Conservation (phyloP, 2,329 filamentous ascomycete genomes). For the Fusarium albidum region DNA sequence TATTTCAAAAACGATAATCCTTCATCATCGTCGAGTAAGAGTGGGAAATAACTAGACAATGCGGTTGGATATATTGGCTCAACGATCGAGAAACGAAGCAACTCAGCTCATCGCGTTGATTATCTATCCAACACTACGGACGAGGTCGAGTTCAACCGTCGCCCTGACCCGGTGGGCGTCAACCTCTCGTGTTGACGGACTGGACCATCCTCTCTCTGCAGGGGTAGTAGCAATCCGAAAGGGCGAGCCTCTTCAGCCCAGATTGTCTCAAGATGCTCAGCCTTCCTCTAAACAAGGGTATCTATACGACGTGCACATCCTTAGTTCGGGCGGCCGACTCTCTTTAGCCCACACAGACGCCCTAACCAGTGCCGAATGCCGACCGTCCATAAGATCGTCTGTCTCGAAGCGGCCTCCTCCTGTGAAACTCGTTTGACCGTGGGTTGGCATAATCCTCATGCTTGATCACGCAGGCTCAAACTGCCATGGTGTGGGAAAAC, state of each 20-base stretch:
- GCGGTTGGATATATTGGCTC: neutral
- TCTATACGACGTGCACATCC: constrained; percentile 1
- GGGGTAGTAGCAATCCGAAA: neutral
- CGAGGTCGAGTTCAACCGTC: neutral
- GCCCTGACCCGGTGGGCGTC: neutral
- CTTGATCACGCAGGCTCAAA: neutral
- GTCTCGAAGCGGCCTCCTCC: constrained; percentile 5
- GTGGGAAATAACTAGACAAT: neutral
- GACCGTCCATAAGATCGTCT: neutral
- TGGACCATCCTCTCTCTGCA: constrained; percentile 6
- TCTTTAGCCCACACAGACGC: constrained; percentile 1
- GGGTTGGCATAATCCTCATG: neutral
- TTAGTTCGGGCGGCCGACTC: constrained; percentile 6
- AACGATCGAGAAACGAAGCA: neutral
- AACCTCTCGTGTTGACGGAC: constrained; percentile 8
- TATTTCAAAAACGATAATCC: neutral
- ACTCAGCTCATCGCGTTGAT: neutral
- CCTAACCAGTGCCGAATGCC: constrained; percentile 8
- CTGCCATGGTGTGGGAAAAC: neutral
- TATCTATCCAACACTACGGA: constrained; percentile 6
- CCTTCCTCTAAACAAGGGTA: neutral
- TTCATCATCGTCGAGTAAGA: neutral
- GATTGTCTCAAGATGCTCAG: constrained; percentile 10
- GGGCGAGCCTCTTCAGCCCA: neutral
- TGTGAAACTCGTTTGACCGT: neutral